Conservation (phyloP, 2,329 filamentous ascomycete species). For the Graphiopsis chlorocephala region DNA sequence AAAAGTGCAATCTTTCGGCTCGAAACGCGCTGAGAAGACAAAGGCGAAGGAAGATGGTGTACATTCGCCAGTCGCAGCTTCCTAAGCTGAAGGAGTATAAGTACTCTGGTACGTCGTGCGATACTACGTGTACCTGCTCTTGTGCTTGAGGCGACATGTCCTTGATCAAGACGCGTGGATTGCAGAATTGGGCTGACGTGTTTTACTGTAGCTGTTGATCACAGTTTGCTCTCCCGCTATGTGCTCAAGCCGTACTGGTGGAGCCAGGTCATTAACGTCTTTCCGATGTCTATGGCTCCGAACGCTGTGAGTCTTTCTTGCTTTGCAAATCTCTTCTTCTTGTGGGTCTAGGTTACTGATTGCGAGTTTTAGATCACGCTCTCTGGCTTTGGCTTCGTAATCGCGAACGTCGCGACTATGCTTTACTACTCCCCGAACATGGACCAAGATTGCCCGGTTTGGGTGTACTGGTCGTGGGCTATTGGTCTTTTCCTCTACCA, state of each 20-base stretch:
- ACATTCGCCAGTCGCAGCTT: slow-evolving; percentile 89
- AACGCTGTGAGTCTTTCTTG: slow-evolving; percentile 44
- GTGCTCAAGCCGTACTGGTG: slow-evolving; percentile 97
- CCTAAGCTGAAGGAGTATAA: slow-evolving; percentile 90
- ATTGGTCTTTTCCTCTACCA: slow-evolving; percentile 91
- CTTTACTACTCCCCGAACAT: slow-evolving; percentile 95
- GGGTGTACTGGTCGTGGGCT: slow-evolving; percentile 94
- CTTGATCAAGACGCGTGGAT: neutral
- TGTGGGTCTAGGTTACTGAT: neutral
- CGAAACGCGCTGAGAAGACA: neutral
- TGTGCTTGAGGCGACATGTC: neutral
- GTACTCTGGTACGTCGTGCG: slow-evolving; percentile 53
- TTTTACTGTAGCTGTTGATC: slow-evolving; percentile 67
- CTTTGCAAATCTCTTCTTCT: neutral
- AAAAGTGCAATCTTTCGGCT: neutral
- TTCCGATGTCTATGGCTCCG: slow-evolving; percentile 90
- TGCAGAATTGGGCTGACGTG: neutral
- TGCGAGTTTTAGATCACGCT: slow-evolving; percentile 66
- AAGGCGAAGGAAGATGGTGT: slow-evolving; percentile 64
- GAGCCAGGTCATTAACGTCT: slow-evolving; percentile 87
- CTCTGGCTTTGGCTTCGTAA: slow-evolving; percentile 83
- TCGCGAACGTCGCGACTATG: slow-evolving; percentile 84
- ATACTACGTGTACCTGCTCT: neutral
- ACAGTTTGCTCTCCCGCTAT: slow-evolving; percentile 85
- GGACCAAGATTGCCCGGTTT: slow-evolving; percentile 86